Evolutionary conservation across 148 eudicot species (phyloP).

Genomic region (Rhododendron ovatum): DNA sequence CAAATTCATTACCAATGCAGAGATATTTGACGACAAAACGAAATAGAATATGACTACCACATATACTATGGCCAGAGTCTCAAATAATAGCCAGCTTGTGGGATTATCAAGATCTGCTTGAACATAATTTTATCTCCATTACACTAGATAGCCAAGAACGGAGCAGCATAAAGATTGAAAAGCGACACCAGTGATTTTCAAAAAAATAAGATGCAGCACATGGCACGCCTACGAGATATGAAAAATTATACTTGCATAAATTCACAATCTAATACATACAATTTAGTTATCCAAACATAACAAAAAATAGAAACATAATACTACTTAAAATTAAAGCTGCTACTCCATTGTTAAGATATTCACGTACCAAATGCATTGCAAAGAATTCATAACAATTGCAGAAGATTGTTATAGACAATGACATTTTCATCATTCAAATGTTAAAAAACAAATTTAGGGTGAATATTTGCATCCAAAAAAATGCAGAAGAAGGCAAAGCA

Average conservation of each 20-base stretch:
- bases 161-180: not conserved
- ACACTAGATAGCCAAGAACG: not conserved
- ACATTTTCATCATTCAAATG: not conserved
- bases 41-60: not conserved
- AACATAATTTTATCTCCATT: not conserved
- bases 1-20: slow-evolving; percentile 7
- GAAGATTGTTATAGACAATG: not conserved
- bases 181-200: not conserved
- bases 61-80: not conserved
- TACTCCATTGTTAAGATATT: not conserved
- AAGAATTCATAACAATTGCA: not conserved
- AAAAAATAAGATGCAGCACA: not conserved
- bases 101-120: not conserved
- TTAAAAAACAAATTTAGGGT: too few relatives aligned
- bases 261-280: not conserved
- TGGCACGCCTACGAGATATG: not conserved
- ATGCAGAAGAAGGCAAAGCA: too few relatives aligned
- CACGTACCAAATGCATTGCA: not conserved
- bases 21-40: not conserved
- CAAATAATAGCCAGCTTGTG: not conserved
- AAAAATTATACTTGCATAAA: not conserved
- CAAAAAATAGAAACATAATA: not conserved
- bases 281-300: not conserved
- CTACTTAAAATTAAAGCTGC: not conserved
- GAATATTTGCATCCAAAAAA: too few relatives aligned